Conservation (phyloP, 2,329 filamentous ascomycete species). For the Arthrobotrys sphaeroides region DNA sequence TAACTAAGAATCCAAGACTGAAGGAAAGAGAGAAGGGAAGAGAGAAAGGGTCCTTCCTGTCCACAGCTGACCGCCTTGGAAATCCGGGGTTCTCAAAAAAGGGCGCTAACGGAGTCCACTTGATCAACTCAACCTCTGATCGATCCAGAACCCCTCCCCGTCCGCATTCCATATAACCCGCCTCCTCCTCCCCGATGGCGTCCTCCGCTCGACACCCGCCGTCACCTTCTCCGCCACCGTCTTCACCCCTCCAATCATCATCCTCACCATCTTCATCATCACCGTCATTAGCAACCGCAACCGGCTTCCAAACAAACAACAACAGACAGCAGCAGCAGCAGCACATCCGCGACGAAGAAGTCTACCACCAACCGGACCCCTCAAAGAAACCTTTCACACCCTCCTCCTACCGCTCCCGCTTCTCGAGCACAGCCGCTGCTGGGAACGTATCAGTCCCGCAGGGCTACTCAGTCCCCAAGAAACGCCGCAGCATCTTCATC, state of each 20-base stretch:
- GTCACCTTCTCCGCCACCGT: background rate
- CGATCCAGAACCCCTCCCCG: constrained; percentile 7
- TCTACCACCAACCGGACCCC: background rate
- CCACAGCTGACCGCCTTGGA: background rate
- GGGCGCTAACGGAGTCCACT: constrained; percentile 9
- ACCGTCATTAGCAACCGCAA: background rate
- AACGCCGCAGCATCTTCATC: constrained; percentile 41
- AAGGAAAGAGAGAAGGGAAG: background rate
- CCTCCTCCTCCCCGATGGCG: constrained; percentile 34
- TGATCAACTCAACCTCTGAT: constrained; percentile 1
- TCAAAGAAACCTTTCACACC: constrained; percentile 43
- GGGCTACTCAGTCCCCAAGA: constrained; percentile 11
- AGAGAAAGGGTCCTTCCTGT: constrained; percentile 33
- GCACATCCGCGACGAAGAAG: constrained; percentile 3
- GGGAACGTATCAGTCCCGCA: background rate
- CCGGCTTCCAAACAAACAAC: constrained; percentile 22
- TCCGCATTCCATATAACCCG: constrained; percentile 22
- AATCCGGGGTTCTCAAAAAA: constrained; percentile 10
- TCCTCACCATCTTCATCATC: background rate
- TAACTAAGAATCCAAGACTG: background rate
- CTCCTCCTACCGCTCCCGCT: constrained; percentile 43
- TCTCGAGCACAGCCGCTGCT: background rate
- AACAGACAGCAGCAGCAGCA: constrained; percentile 14
- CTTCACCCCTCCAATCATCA: no score
- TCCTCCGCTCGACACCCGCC: constrained; percentile 18